Base-by-base conservation (phyloP, 306 rosid species). In the Crataegus laevigata region DNA sequence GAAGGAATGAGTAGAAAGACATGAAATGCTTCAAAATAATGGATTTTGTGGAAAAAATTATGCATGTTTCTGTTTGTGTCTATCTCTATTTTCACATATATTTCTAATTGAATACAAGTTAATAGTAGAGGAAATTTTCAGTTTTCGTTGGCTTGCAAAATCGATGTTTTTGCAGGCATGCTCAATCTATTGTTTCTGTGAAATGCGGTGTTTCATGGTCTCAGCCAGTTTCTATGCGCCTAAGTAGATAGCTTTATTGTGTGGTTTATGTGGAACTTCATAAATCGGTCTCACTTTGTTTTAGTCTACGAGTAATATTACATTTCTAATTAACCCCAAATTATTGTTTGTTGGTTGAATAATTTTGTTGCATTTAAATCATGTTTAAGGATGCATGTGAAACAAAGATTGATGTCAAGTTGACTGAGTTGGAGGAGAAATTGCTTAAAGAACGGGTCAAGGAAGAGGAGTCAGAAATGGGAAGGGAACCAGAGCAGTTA, bases 401-500 rank as follows among this genome's bases (percentile, higher is more conserved):
- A 21, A 71, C 26, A 51, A 78, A 84, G 69, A 76, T 21, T 18
- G 89, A 78, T 42, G 87, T 83, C 52, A 81, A 86, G 50, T 38
- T 91, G 87, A 83, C 67, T 1, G 88, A 82, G 77, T 96, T 85
- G 85, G 96, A 92, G 82, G 84, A 78, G 32, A 83, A 88, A 64
- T 81, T 94, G 72, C 86, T 86, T 22, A 59, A 88, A 74, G 90
- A 82, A 63, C 82, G 92, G 82, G 72, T 81, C 1, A 79, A 86
- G 83, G 93, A 88, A 82, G 98, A 88, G 74, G 88, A 83, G 69
- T 83, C 17, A 17, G 82, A 78, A 42, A 17, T 10, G 2, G 75
- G 66, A 63, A 71, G 62, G 58, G 82, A 62, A 65, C 40, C 81
- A 26, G 82, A 68, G 45, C 85, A 54, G 73, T 78, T 88, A 2